These are phyloP conservation scores for Phytophthora sp. DNA, from an alignment of 352 stramenopile species.

Conservation along the genomic window DNA sequence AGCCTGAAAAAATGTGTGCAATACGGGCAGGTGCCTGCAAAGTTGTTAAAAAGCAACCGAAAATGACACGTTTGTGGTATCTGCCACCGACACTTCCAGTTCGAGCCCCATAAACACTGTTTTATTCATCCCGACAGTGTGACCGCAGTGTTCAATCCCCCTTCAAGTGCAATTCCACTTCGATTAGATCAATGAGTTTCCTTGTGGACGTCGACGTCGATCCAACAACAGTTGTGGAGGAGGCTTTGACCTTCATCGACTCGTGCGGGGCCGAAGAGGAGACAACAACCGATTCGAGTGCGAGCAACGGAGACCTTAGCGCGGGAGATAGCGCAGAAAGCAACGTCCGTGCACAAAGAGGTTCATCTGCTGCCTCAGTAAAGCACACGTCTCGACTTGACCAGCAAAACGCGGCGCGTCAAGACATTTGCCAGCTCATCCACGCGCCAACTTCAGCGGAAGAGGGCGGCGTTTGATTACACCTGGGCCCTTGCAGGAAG, in stretches of 20 bases:
- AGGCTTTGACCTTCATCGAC: constrained; percentile 27
- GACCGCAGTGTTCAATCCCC: too few species aligned
- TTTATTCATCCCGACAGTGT: too few species aligned
- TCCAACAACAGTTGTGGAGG: not conserved
- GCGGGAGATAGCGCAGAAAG: not conserved
- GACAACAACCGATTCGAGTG: not conserved
- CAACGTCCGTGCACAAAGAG: not conserved
- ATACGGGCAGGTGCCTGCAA: too few species aligned
- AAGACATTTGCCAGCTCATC: constrained; percentile 28
- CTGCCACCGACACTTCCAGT: too few species aligned
- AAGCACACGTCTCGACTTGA: not conserved
- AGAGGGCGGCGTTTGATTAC: too few species aligned
- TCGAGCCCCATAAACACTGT: too few species aligned
- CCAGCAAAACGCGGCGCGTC: constrained; percentile 17
- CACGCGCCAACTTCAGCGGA: constrained; percentile 20
- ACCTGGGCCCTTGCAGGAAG: too few species aligned
- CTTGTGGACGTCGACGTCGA: constrained; percentile 7
- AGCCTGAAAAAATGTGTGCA: too few species aligned
- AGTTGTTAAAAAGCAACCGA: too few species aligned
- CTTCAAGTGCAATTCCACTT: too few species aligned
- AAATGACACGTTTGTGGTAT: too few species aligned
- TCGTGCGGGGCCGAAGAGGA: constrained; percentile 1
- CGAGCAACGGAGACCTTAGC: not conserved
- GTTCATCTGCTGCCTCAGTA: not conserved
- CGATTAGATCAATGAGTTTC: constrained; percentile 29